phyloP scores from a whole-genome alignment of 495 filamentous ascomycete genomes.

The Talaromyces thailandensis region DNA sequence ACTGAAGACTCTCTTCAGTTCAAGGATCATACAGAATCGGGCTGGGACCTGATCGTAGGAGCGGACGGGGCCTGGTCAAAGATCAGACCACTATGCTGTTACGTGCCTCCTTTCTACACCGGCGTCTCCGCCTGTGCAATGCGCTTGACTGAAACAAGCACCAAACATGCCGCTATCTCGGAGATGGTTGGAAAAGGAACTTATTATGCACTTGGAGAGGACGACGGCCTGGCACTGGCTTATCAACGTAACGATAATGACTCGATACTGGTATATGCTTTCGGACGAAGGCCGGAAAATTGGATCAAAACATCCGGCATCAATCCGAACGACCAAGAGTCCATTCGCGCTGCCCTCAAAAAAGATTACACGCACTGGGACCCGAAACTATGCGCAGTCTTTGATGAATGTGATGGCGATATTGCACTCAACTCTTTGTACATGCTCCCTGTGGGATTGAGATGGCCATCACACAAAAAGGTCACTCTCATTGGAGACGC shows the following conservation, averaged over 20 bases:
- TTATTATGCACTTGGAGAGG: slow-evolving; percentile 24
- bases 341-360: slow-evolving; percentile 8
- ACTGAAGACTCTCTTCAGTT: slow-evolving; percentile 11
- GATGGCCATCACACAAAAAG: slow-evolving; percentile 25
- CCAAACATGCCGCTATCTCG: slow-evolving; percentile 22
- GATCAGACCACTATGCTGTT: slow-evolving; percentile 37
- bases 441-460: slow-evolving; percentile 45
- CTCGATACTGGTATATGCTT: background rate
- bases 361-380: slow-evolving; percentile 19
- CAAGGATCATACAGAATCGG: slow-evolving; percentile 3
- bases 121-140: slow-evolving; percentile 32
- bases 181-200: slow-evolving; percentile 33
- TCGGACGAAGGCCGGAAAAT: slow-evolving; percentile 1
- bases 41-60: slow-evolving; percentile 46
- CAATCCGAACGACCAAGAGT: slow-evolving; percentile 8
- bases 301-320: slow-evolving; percentile 18
- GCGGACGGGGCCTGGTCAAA: slow-evolving; percentile 56
- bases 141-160: slow-evolving; percentile 19
- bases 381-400: slow-evolving; percentile 11
- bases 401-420: slow-evolving; percentile 6
- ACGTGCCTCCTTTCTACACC: slow-evolving; percentile 38
- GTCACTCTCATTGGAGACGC: slow-evolving; percentile 50
- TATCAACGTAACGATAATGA: slow-evolving; percentile 1
- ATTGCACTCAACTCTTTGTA: slow-evolving; percentile 21
- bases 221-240: background rate